These are phyloP conservation scores for Ogataea nakhonphanomensis DNA, from an alignment of 805 yeast species.

Conservation along the genomic window DNA sequence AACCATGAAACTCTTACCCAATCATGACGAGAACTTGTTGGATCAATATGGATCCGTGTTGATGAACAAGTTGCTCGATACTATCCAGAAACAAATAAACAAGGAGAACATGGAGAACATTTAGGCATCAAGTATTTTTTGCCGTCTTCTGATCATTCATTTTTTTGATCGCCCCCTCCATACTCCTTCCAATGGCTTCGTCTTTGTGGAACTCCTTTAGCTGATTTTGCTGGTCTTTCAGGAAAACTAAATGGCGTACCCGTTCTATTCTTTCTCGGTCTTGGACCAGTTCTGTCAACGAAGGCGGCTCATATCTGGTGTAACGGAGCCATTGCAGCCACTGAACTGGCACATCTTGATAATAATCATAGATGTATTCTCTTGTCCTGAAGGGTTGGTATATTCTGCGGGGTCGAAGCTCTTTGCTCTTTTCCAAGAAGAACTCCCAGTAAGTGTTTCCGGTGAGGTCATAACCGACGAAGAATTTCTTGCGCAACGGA, in stretches of 20 bases:
- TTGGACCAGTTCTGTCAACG: constrained; percentile 53
- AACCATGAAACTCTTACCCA: constrained; percentile 19
- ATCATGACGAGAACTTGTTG: constrained; percentile 16
- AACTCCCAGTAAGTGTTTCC: constrained; percentile 90
- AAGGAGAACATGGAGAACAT: constrained; percentile 18
- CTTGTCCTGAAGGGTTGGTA: constrained; percentile 52
- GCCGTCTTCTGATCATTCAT: constrained; percentile 5
- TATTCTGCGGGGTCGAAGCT: constrained; percentile 54
- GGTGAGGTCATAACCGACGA: constrained; percentile 73
- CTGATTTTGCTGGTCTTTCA: constrained; percentile 42
- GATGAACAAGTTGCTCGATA: constrained; percentile 8
- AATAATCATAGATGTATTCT: constrained; percentile 54
- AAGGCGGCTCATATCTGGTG: constrained; percentile 58
- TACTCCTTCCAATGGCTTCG: constrained; percentile 18
- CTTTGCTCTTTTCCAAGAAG: constrained; percentile 41
- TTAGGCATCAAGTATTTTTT: neutral
- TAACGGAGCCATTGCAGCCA: constrained; percentile 82
- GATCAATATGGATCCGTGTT: constrained; percentile 15
- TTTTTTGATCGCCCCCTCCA: constrained; percentile 24
- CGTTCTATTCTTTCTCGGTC: constrained; percentile 56
- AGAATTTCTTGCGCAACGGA: constrained; percentile 69
- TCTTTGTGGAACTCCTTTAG: constrained; percentile 17
- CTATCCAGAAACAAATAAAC: constrained; percentile 5
- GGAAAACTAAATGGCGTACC: constrained; percentile 48
- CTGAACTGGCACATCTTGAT: constrained; percentile 57